A percentile compares a stretch with the other conserved stretches of the same genome.
Conservation (phyloP, 805 yeast genomes). For the Wickerhamiella parazyma region DNA sequence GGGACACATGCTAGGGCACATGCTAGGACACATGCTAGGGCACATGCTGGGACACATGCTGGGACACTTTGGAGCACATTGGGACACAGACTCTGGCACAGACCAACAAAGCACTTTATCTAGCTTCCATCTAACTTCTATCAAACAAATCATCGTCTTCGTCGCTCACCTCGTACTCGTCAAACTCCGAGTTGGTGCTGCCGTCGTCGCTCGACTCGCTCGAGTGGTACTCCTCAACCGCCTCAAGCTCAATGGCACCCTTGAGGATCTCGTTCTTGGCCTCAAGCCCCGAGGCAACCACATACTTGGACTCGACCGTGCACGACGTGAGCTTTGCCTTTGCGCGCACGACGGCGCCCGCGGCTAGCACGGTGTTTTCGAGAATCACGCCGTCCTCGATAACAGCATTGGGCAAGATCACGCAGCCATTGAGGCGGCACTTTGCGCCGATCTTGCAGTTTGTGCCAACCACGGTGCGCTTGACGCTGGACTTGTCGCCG, state of each 20-base stretch:
- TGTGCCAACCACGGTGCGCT: conserved; percentile 67
- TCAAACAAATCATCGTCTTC: conserved; percentile 24
- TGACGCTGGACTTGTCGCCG: conserved; percentile 76
- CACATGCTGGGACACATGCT: neutral
- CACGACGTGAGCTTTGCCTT: conserved; percentile 64
- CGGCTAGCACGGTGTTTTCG: conserved; percentile 83
- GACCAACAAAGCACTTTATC: neutral
- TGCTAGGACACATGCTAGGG: neutral
- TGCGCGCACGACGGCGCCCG: conserved; percentile 44
- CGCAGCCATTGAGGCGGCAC: conserved; percentile 79
- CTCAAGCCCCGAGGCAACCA: conserved; percentile 37
- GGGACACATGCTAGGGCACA: too few relatives aligned
- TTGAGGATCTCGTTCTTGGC: conserved; percentile 25
- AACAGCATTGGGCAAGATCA: conserved; percentile 53
- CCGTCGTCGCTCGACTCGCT: conserved; percentile 16
- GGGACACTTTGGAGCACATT: too few relatives aligned
- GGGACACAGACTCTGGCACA: neutral
- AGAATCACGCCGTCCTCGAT: conserved; percentile 58
- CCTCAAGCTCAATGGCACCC: conserved; percentile 24
- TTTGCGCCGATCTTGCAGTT: conserved; percentile 69
- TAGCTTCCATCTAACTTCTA: conserved; percentile 16
- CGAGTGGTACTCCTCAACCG: conserved; percentile 23
- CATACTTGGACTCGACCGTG: conserved; percentile 69
- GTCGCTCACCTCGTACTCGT: conserved; percentile 16
- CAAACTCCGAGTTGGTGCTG: conserved; percentile 17